Conservation (phyloP, 2,329 filamentous ascomycete species). For the Blastomyces gilchristii region DNA sequence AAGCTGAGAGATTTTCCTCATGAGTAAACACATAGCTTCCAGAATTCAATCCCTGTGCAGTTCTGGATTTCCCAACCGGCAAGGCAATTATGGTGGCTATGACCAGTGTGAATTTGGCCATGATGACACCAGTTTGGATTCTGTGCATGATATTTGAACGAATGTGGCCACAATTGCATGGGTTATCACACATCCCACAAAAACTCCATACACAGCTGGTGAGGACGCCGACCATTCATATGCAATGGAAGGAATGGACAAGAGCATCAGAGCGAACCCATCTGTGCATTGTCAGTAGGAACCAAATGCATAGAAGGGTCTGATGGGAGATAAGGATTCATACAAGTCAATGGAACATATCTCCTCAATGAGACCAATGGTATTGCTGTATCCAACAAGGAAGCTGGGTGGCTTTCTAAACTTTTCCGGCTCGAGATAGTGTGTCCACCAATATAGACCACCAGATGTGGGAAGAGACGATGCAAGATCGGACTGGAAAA, state of each 20-base stretch:
- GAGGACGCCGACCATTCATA: constrained; percentile 46
- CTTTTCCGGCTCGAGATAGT: constrained; percentile 47
- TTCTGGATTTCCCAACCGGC: constrained; percentile 39
- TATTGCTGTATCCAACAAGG: constrained; percentile 52
- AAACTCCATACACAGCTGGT: constrained; percentile 48
- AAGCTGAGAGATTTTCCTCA: constrained; percentile 48
- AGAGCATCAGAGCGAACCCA: constrained; percentile 48
- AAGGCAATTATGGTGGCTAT: constrained; percentile 47
- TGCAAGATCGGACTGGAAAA: constrained; percentile 38
- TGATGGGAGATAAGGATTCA: constrained; percentile 9
- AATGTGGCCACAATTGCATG: constrained; percentile 47
- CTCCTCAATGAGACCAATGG: constrained; percentile 50
- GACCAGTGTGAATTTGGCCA: constrained; percentile 48
- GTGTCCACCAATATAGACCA: constrained; percentile 51
- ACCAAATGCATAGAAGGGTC: constrained; percentile 12
- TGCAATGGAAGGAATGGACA: constrained; percentile 49
- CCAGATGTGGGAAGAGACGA: constrained; percentile 50
- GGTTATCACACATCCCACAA: constrained; percentile 43
- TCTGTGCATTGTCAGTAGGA: constrained; percentile 16
- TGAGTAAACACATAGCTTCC: constrained; percentile 46
- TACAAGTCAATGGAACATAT: constrained; percentile 52
- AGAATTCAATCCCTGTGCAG: constrained; percentile 22
- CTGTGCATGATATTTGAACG: constrained; percentile 49
- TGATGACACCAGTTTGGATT: constrained; percentile 48
- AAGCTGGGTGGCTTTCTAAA: constrained; percentile 50